A percentile compares a stretch with the other conserved stretches of the same genome.
Evolutionary conservation across 2,329 filamentous ascomycete genomes (phyloP).

Genomic region (Fonsecaea multimorphosa): DNA sequence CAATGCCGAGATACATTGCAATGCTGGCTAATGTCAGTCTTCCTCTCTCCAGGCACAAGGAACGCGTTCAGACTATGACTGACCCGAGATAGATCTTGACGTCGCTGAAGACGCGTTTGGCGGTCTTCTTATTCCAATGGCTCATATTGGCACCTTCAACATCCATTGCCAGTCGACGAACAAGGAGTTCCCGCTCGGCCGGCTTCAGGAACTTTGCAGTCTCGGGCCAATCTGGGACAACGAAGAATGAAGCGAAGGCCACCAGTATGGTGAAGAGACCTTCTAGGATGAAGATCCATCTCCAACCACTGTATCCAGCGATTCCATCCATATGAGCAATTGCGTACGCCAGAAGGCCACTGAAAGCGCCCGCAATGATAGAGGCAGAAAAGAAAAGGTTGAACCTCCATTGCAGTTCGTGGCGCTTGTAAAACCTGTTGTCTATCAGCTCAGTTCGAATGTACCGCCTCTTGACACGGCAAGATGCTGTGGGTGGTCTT

Average conservation of each 20-base stretch:
- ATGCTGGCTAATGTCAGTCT: slow-evolving; percentile 29
- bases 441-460: slow-evolving; percentile 34
- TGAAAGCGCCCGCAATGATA: slow-evolving; percentile 50
- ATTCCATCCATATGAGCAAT: slow-evolving; percentile 59
- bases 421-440: slow-evolving; percentile 46
- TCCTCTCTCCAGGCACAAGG: slow-evolving; percentile 39
- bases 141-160: slow-evolving; percentile 40
- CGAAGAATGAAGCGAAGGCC: slow-evolving; percentile 40
- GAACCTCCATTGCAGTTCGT: slow-evolving; percentile 49
- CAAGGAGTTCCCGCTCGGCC: slow-evolving; percentile 43
- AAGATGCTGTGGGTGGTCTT: slow-evolving; percentile 34
- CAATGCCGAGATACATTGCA: slow-evolving; percentile 45
- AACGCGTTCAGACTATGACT: slow-evolving; percentile 22
- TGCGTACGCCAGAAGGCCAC: slow-evolving; percentile 58
- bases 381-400: slow-evolving; percentile 45
- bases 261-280: slow-evolving; percentile 43
- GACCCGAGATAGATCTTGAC: slow-evolving; percentile 45
- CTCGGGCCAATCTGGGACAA: slow-evolving; percentile 46
- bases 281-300: slow-evolving; percentile 49
- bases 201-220: slow-evolving; percentile 43
- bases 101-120: slow-evolving; percentile 43
- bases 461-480: slow-evolving; percentile 12
- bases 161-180: slow-evolving; percentile 45
- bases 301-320: slow-evolving; percentile 42
- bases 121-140: slow-evolving; percentile 42